Base-by-base conservation (phyloP, 495 filamentous ascomycete species). In the Lentithecium fluviatile region DNA sequence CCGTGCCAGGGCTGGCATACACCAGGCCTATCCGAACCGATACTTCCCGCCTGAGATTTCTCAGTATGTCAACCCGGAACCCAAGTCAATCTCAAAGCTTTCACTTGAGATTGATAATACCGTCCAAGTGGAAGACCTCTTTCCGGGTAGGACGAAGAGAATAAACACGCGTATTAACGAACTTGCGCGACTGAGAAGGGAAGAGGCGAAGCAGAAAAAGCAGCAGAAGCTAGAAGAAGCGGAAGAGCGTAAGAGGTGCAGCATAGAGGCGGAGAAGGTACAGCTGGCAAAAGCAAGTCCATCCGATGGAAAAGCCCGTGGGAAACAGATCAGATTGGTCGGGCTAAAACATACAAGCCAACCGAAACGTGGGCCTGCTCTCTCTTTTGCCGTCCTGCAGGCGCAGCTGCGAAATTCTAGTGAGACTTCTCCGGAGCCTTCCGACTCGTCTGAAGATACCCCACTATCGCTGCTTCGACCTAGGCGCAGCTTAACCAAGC, bases 1-100 rank as follows among this genome's bases (percentile, higher is more conserved):
- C 48, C 69, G 78, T 0, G 71, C 85, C 68, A 79, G 85, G 64
- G 62, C 71, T 19, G 74, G 80, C 24, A 81, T 88, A 51, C 77
- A 84, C 25, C 69, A 75, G 20, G 62, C 65, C 15, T 71, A 76
- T 60, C 75, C 78, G 10, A 65, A 62, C 29, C 60, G 65, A 12
- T 78, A 76, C 66, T 68, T 75, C 25, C 79, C 79, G 4, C 62
- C 66, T 2, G 73, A 72, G 45, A 70, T 73, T 10, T 68, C 66
- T 21, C 54, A 63, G 8, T 52, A 64, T 46, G 25, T 54, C 40
- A 19, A 20, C 8, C 25, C 38, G 23, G 52, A 50, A 15, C 17
- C 24, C 32, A n/a, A 20, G 10, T 7, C n/a, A 2, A 21, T 17
- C 10, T 5, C 15, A 40, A 25, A 8, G 20, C 29, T 24, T 19